Percentiles rank a stretch among this genome's conserved stretches.
Evolutionary conservation across 495 filamentous ascomycete species (phyloP).

Genomic region (Penicillium soppii): DNA sequence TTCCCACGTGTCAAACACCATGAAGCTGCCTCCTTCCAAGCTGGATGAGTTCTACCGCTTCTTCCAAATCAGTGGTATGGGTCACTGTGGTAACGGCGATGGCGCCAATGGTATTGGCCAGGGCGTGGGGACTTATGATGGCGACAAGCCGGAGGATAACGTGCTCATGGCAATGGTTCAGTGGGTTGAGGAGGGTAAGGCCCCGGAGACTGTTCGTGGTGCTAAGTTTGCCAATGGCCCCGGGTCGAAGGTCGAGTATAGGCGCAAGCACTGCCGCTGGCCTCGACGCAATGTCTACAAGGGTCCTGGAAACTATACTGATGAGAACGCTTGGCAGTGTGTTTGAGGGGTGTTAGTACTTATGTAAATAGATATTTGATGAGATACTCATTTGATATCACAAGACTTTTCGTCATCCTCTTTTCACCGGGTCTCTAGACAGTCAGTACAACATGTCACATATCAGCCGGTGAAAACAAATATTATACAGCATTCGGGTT

Average conservation of each 20-base stretch:
- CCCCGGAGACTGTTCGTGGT: conserved; percentile 54
- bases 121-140: conserved; percentile 25
- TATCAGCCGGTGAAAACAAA: too few species aligned
- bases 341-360: conserved; percentile 11
- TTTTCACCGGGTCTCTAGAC: too few species aligned
- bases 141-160: conserved; percentile 37
- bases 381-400: not conserved
- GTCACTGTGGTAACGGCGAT: conserved; percentile 50
- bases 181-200: conserved; percentile 60
- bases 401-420: too few species aligned
- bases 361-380: not conserved
- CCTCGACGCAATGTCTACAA: conserved; percentile 38
- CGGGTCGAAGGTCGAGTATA: conserved; percentile 32
- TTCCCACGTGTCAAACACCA: conserved; percentile 42
- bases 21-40: conserved; percentile 34
- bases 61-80: conserved; percentile 60
- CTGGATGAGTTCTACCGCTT: conserved; percentile 60
- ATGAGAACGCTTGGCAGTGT: conserved; percentile 42
- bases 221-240: conserved; percentile 50
- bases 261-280: conserved; percentile 41
- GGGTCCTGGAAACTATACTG: conserved; percentile 40
- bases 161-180: conserved; percentile 55
- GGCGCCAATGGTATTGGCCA: conserved; percentile 57
- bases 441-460: too few species aligned
- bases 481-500: too few species aligned